phyloP scores from a whole-genome alignment of 805 yeast species.

The Lachancea nothofagi region DNA sequence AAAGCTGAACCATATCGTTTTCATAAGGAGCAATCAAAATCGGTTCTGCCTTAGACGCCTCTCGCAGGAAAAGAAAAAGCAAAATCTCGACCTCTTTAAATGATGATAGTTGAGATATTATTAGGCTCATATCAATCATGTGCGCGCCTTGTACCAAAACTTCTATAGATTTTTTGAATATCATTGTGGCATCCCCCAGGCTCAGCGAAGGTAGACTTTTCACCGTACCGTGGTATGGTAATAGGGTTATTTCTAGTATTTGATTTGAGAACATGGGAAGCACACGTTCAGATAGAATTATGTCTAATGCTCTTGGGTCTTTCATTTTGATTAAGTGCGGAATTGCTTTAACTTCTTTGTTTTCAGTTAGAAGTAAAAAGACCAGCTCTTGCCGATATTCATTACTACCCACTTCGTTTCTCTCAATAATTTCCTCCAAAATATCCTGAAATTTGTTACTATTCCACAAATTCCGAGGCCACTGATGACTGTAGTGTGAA shows the following conservation, averaged over 20 bases:
- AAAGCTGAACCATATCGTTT: constrained; percentile 59
- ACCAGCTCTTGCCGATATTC: constrained; percentile 42
- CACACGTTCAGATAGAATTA: constrained; percentile 60
- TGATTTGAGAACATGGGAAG: constrained; percentile 43
- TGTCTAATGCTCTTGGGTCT: constrained; percentile 50
- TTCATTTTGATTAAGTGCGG: constrained; percentile 52
- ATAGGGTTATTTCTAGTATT: constrained; percentile 47
- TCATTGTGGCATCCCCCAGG: constrained; percentile 36
- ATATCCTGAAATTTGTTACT: constrained; percentile 37
- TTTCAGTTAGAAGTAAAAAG: constrained; percentile 49
- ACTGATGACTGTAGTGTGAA: constrained; percentile 39
- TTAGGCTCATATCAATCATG: constrained; percentile 50
- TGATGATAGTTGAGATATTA: constrained; percentile 44
- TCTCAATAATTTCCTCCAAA: constrained; percentile 44
- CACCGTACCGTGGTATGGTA: constrained; percentile 34
- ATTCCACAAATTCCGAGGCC: constrained; percentile 58
- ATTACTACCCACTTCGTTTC: constrained; percentile 20
- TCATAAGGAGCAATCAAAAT: constrained; percentile 52
- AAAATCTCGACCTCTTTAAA: constrained; percentile 41
- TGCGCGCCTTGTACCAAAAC: constrained; percentile 60
- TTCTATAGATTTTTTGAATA: constrained; percentile 42
- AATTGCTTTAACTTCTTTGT: constrained; percentile 59
- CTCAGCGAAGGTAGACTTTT: constrained; percentile 39
- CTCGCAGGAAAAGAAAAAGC: constrained; percentile 60
- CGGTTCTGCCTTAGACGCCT: constrained; percentile 52